Base-by-base conservation (phyloP, 139 green algal species). In the Chlamydomonas incerta region DNA sequence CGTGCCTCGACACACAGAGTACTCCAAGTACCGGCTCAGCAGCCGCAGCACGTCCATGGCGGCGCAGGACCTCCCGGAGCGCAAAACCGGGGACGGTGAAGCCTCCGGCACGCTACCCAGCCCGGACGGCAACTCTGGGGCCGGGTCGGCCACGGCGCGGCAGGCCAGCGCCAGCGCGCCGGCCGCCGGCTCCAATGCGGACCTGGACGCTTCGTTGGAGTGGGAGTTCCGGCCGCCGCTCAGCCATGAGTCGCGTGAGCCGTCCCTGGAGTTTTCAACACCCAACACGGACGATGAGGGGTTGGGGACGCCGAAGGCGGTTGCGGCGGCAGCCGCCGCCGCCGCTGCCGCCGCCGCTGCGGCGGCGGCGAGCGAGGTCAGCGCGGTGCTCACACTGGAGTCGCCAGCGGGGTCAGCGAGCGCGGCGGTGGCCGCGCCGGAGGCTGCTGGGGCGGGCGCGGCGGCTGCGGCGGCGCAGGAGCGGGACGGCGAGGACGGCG, bases 31-130 rank as follows among this genome's bases (percentile, higher is more conserved):
- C 34, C 83, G 83, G 23, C 72, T 84, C 24, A 77, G 63, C 73
- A 90, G 87, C 81, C 80, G 81, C 73, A 90, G 80, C 81, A 67
- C 80, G 0, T 90, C 87, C n/a, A 26, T 85, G 24, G 80, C 55
- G 26, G 67, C 66, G 37, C 80, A 86, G 68, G 80, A 86, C 35
- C 71, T 86, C 26, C 34, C 80, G 23, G 21, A 35, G 11, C 68
- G 67, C 17, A 77, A 80, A 69, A 41, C 33, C 31, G 60, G 46
- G 23, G 80, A 77, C 26, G 67, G 80, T 47, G 80, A 80, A 5
- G 62, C 52, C 1, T 71, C 80, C 11, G 28, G 34, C 17, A 55
- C 80, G 55, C 80, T 69, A 33, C 68, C 52, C 24, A 80, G 68
- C 68, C 80, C 80, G 10, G 80, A 79, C 68, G 68, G 52, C 17